These are phyloP conservation scores for Amanita muscaria DNA, from an alignment of 768 basidiomycete species.

Conservation along the genomic window DNA sequence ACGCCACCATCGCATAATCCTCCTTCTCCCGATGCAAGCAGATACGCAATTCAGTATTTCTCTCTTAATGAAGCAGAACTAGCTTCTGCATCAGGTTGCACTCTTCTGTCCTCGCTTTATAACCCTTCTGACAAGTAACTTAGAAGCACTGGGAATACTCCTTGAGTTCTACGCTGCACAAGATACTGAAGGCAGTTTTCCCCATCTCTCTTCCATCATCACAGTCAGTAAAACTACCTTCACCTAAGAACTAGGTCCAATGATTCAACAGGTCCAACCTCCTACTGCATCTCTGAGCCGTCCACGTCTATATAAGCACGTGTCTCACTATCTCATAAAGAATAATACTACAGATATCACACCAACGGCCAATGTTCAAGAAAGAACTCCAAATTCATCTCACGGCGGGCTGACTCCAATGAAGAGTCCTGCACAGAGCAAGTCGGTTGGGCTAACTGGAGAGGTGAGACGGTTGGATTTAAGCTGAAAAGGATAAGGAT, in stretches of 20 bases:
- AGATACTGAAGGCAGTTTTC: conserved; percentile 35
- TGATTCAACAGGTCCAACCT: conserved; percentile 35
- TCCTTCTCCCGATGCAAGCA: conserved; percentile 58
- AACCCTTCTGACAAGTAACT: conserved; percentile 6
- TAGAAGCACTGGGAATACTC: conserved; percentile 58
- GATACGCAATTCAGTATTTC: conserved; percentile 62
- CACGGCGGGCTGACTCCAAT: conserved; percentile 51
- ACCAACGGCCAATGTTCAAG: conserved; percentile 20
- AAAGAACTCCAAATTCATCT: conserved; percentile 49
- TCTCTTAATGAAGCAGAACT: conserved; percentile 54
- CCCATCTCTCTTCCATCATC: conserved; percentile 42
- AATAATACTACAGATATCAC: conserved; percentile 14
- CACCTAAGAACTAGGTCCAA: conserved; percentile 5
- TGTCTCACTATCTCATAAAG: conserved; percentile 6
- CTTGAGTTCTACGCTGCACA: conserved; percentile 68
- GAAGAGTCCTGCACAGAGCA: conserved; percentile 18
- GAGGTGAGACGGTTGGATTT: conserved; percentile 12
- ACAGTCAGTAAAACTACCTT: conserved; percentile 31
- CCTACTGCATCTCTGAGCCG: conserved; percentile 24
- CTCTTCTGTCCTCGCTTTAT: conserved; percentile 4
- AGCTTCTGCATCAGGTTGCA: conserved; percentile 49
- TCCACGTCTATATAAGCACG: conserved; percentile 19
- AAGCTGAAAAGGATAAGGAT: conserved; percentile 7
- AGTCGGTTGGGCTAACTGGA: conserved; percentile 6
- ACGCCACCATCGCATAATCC: conserved; percentile 76